Conservation (phyloP, 495 filamentous ascomycete species). For the Bacidia rubella region DNA sequence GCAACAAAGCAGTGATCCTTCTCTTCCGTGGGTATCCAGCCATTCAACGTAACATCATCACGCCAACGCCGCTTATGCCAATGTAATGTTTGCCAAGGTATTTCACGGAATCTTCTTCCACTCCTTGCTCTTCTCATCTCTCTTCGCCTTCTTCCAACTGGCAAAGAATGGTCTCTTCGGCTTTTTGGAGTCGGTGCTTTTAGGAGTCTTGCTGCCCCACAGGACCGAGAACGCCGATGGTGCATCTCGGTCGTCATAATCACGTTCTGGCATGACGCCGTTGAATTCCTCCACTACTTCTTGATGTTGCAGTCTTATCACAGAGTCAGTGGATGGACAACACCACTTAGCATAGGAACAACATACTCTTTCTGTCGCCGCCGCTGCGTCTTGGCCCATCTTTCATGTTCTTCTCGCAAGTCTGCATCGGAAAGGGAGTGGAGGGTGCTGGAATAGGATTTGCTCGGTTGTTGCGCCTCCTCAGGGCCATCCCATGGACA, state of each 20-base stretch:
- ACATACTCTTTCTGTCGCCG: not conserved
- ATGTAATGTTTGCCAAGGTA: not conserved
- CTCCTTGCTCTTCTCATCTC: not conserved
- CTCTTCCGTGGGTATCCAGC: not conserved
- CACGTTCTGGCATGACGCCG: not conserved
- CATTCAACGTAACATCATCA: not conserved
- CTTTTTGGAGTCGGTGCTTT: not conserved
- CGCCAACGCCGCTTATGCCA: not conserved
- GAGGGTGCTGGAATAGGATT: not conserved
- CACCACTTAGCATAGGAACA: not conserved
- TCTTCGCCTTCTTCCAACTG: not conserved
- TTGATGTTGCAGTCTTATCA: not conserved
- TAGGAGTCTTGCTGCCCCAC: not conserved
- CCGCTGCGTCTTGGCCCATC: not conserved
- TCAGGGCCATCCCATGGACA: not conserved
- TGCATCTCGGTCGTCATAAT: not conserved
- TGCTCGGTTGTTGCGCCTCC: not conserved
- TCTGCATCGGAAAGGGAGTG: not conserved
- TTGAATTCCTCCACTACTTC: not conserved
- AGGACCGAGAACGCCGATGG: not conserved
- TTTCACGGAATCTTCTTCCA: not conserved
- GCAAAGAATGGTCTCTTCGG: not conserved
- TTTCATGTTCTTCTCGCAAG: not conserved
- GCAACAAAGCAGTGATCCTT: not conserved
- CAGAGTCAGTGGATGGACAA: not conserved